Evolutionary conservation across 495 filamentous ascomycete species (phyloP), one percentile per base, ranked within the genome.

Genomic region (Cryomyces antarcticus): DNA sequence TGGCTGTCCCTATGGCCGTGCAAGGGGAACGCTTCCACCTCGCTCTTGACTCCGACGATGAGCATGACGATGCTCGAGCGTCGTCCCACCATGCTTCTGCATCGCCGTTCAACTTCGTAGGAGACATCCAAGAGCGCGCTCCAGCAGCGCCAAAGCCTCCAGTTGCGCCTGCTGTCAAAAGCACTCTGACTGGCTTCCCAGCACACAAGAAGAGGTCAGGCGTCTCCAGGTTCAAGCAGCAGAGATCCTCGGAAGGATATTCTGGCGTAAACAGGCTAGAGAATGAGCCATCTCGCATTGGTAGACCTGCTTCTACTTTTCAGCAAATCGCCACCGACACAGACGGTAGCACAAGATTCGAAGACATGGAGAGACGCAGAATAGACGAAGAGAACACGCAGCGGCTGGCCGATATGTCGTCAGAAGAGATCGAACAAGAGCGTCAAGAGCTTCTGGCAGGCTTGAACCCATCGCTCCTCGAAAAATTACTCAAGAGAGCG

Each of bases 321-420:
- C 11, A 11, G 11, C 37, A 44, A 13, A n/a, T 2, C 27, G 11
- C 10, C 7, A 12, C 11, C 9, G 9, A 12, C 27, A 39, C 38
- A 13, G 24, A 11, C 11, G 38, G 38, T 28, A 4, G 38, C 27
- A 35, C 33, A 9, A 37, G 12, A 47, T 45, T 57, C 31, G 61
- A 66, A 37, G 62, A 64, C 41, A 67, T 58, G n/a, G 80, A 92
- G 51, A 74, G 73, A 48, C 57, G 62, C 38, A 58, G 62, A 1
- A 95, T 97, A 50, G 78, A 80, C 52, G 68, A 79, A 52, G 82
- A 96, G 51, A 97, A 96, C 55, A 68, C 63, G 12, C 71, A 75
- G 42, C 68, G 72, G 38, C 53, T 97, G 37, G 77, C 77, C 6
- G 63, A 67, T 7, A 94, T 97, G 89, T 82, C 83, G 17, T 60